phyloP scores from a whole-genome alignment of 1,284 basidiomycete species.

The Fomitiporia mediterranea region DNA sequence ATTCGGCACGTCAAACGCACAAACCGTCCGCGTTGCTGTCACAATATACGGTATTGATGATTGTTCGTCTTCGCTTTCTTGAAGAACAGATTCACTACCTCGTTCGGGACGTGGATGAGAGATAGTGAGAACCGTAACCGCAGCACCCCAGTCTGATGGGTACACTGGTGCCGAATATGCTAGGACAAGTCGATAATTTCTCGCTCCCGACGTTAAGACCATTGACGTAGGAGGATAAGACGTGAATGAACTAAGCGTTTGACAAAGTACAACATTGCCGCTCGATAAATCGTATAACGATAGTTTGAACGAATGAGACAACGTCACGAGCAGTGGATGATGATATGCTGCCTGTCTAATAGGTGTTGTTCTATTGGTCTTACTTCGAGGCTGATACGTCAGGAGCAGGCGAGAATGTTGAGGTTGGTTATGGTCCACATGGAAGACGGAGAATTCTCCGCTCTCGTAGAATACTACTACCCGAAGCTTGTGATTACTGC shows the following conservation, averaged over 20 bases:
- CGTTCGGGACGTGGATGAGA: conserved; percentile 23
- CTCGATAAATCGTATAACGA: conserved; percentile 62
- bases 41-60: conserved; percentile 37
- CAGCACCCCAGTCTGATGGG: conserved; percentile 75
- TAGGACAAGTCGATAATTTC: conserved; percentile 62
- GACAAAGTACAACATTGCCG: conserved; percentile 45
- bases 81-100: conserved; percentile 15
- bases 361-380: conserved; percentile 37
- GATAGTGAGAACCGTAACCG: conserved; percentile 69
- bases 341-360: conserved; percentile 68
- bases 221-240: conserved; percentile 70
- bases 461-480: conserved; percentile 61
- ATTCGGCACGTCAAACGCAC: conserved; percentile 62
- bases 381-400: conserved; percentile 43
- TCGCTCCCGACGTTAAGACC: conserved; percentile 55
- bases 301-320: conserved; percentile 61
- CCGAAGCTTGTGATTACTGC: conserved; percentile 33
- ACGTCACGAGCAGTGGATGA: conserved; percentile 67
- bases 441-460: conserved; percentile 59
- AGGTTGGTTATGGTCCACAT: conserved; percentile 42
- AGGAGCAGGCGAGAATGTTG: conserved; percentile 39
- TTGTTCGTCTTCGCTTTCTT: background rate
- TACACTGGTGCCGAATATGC: conserved; percentile 74
- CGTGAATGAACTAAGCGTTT: conserved; percentile 68
- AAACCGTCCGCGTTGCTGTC: conserved; percentile 52